A percentile compares a stretch with the other conserved stretches of the same genome.
These are phyloP conservation scores for Trichophyton schoenleinii DNA, from an alignment of 2,329 filamentous ascomycete genomes.

Conservation along the genomic window DNA sequence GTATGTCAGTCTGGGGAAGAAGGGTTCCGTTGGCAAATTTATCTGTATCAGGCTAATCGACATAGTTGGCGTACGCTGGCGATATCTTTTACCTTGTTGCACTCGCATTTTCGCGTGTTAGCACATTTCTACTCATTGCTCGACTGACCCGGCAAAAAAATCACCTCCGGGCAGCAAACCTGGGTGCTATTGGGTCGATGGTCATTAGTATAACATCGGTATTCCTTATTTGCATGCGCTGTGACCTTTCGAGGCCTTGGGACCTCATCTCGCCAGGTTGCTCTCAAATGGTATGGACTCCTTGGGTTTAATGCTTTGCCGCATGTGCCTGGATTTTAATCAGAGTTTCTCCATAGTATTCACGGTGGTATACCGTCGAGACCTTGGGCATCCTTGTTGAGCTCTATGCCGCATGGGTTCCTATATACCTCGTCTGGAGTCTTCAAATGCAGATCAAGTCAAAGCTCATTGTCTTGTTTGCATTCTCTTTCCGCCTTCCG, in stretches of 20 bases:
- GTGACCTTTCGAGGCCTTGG: slow-evolving; percentile 11
- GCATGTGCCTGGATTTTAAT: not conserved
- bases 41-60: not conserved
- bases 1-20: not conserved
- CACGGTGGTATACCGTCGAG: slow-evolving; percentile 13
- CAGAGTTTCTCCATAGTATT: slow-evolving; percentile 5
- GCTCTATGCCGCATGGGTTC: slow-evolving; percentile 10
- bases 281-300: slow-evolving; percentile 7
- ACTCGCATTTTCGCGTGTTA: slow-evolving; percentile 11
- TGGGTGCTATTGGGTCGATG: slow-evolving; percentile 5
- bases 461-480: slow-evolving; percentile 12
- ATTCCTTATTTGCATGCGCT: slow-evolving; percentile 11
- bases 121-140: slow-evolving; percentile 11
- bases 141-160: slow-evolving; percentile 13
- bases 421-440: slow-evolving; percentile 12
- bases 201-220: slow-evolving; percentile 8
- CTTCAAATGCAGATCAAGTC: slow-evolving; percentile 11
- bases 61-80: slow-evolving; percentile 11
- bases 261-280: slow-evolving; percentile 8
- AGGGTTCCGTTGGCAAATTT: not conserved
- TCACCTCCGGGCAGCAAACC: slow-evolving; percentile 7
- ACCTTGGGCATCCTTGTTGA: slow-evolving; percentile 11
- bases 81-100: slow-evolving; percentile 13
- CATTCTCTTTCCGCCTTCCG: slow-evolving; percentile 14
- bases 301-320: not conserved